phyloP scores from a whole-genome alignment of 2,329 filamentous ascomycete genomes.

The Hypoxylon sp. region DNA sequence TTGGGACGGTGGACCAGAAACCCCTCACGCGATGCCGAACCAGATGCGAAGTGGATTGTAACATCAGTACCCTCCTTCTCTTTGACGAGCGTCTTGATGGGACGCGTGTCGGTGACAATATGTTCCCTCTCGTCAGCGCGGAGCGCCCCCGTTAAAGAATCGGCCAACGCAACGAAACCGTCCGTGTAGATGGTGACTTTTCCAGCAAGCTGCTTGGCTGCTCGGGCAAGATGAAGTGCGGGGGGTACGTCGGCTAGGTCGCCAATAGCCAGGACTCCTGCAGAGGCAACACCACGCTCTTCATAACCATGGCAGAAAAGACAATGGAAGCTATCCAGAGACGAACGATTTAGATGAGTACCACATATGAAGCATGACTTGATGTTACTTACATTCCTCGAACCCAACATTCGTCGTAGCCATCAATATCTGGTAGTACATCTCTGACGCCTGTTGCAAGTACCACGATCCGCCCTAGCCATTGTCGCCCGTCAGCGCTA shows the following conservation, averaged over 20 bases:
- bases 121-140: background rate
- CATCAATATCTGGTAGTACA: conserved; percentile 37
- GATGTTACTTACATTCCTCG: conserved; percentile 37
- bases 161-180: no score
- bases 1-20: conserved; percentile 41
- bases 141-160: no score
- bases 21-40: conserved; percentile 9
- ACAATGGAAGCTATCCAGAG: conserved; percentile 65
- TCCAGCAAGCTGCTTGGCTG: no score
- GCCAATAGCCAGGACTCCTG: conserved; percentile 63
- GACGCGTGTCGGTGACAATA: conserved; percentile 8
- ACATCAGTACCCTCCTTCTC: background rate
- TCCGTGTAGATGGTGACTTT: no score
- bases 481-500: conserved; percentile 11
- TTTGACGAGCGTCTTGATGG: background rate
- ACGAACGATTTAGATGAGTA: no score
- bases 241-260: no score
- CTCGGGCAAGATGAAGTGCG: no score
- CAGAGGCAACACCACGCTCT: conserved; percentile 63
- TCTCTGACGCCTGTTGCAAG: conserved; percentile 38
- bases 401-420: conserved; percentile 40
- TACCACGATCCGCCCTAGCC: conserved; percentile 33
- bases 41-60: conserved; percentile 8
- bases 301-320: conserved; percentile 74
- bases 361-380: no score